Evolutionary conservation across 208 protist genomes (phyloP), one percentile per base, ranked within the genome.

Genomic region (Lotmaria passim): DNA sequence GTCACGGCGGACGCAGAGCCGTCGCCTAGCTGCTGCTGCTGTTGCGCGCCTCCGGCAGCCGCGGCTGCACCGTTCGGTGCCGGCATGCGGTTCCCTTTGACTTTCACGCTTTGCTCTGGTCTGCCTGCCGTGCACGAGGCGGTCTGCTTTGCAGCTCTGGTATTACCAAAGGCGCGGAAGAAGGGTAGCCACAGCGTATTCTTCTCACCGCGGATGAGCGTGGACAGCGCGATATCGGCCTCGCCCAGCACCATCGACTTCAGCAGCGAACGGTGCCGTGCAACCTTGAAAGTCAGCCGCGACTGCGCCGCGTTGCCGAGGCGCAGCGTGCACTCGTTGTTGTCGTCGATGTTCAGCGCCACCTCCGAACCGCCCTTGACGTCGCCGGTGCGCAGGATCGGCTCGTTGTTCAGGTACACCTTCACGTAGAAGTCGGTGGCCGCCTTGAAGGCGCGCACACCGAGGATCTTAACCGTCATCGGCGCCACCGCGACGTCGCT

Each of bases 161-260:
- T 19, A 14, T 36, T 34, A 5, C 26, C 34, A 5, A 57, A 56
- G n/a, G 55, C 47, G 23, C 56, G 57, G 51, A 85, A 82, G 12
- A 96, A 61, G 15, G 89, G 83, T 17, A 96, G 19, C 86, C 85
- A 94, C 38, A 82, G 71, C 24, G 75, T 66, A 73, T 94, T 96
- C 31, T 52, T 74, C 69, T 92, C 86, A 12, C 81, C 83, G 17
- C 81, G 65, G 6, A 93, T 70, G 43, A 96, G 64, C 26, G 62
- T 81, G 15, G 57, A 56, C 48, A 96, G 72, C 23, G 80, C 77
- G 26, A 96, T 57, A 43, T 90, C 84, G 7, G 74, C 71, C 30
- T 67, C 36, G 17, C 79, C 88, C 15, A 93, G 64, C 15, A 88
- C 52, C 62, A 55, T 46, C 33, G 79, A 60, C 52, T 69, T 63